Evolutionary conservation across 2,329 filamentous ascomycete species (phyloP).

Genomic region (Colletotrichum tamarilloi): DNA sequence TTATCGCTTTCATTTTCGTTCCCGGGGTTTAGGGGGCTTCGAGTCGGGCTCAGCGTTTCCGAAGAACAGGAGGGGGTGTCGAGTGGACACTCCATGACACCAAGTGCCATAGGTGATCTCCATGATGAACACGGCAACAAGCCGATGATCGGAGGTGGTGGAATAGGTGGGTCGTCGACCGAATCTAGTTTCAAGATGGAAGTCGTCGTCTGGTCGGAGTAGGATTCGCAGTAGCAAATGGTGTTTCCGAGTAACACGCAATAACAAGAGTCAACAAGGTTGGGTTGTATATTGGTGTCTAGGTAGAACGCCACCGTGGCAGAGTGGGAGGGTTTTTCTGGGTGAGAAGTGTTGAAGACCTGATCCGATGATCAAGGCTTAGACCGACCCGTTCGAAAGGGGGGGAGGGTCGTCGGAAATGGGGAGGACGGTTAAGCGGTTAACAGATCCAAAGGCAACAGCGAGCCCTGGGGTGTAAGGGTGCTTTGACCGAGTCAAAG

Average conservation of each 20-base stretch:
- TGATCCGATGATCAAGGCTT: slow-evolving; percentile 20
- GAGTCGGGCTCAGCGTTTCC: slow-evolving; percentile 34
- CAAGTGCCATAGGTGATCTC: slow-evolving; percentile 37
- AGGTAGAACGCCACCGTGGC: slow-evolving; percentile 37
- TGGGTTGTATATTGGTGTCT: slow-evolving; percentile 34
- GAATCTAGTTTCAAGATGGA: slow-evolving; percentile 21
- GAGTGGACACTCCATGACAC: slow-evolving; percentile 38
- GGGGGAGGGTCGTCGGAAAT: not conserved
- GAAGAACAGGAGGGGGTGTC: slow-evolving; percentile 37
- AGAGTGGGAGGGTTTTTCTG: slow-evolving; percentile 1
- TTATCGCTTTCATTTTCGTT: slow-evolving; percentile 32
- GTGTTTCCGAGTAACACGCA: slow-evolving; percentile 35
- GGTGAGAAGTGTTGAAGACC: not conserved
- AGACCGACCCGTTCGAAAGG: slow-evolving; percentile 5
- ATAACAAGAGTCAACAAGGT: slow-evolving; percentile 36
- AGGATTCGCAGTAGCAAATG: slow-evolving; percentile 35
- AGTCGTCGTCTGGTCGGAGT: slow-evolving; percentile 14
- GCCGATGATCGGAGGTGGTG: slow-evolving; percentile 4
- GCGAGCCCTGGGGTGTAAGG: slow-evolving; percentile 29
- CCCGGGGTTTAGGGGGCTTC: slow-evolving; percentile 31
- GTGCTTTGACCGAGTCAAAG: slow-evolving; percentile 39
- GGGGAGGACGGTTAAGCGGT: not conserved
- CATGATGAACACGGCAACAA: slow-evolving; percentile 21
- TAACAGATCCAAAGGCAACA: slow-evolving; percentile 17
- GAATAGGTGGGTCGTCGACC: slow-evolving; percentile 23